Base-by-base conservation (phyloP, 2,329 filamentous ascomycete species). In the Lecanicillium sp. region DNA sequence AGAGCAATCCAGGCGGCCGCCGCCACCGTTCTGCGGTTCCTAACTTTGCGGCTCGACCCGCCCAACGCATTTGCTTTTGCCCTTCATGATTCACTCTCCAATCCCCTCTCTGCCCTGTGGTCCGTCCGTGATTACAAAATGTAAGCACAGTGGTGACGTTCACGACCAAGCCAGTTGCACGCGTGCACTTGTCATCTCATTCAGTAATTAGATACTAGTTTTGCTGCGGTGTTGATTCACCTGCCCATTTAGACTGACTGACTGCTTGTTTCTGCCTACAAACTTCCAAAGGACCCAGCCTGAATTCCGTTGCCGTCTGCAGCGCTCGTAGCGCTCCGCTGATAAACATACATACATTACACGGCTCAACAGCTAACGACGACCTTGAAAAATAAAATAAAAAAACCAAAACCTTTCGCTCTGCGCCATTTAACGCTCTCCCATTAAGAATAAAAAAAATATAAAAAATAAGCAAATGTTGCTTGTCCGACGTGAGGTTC, bases 11-110 rank as follows among this genome's bases (percentile, higher is more conserved):
- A n/a, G n/a, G n/a, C n/a, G 26, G 33, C 19, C 20, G 9, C 42
- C 43, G 26, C 43, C 43, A n/a, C 35, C n/a, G n/a, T n/a, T n/a
- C 19, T 30, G 14, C 30, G n/a, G 15, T 35, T 39, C 33, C 30
- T 20, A 21, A n/a, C 27, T 29, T 40, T 15, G 36, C 44, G 37
- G 44, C 27, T 47, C 36, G 44, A 40, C 44, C 44, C 44, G 44
- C 37, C 27, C 26, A 19, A n/a, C 19, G 27, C 19, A 19, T 35
- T 20, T 24, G 15, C 26, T 37, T 26, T 33, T 26, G 21, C 27
- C 15, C 20, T 8, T 40, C 27, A 47, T 47, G 44, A 41, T 35
- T 40, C 29, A 47, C 44, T 29, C 27, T 5, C 5, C 15, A 47
- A 17, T 35, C 44, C 44, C 33, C 44, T 41, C 27, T 19, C 20